Evolutionary conservation across 176 grass and related monocot genomes (phyloP).

Genomic region (Pontederia crassipes): DNA sequence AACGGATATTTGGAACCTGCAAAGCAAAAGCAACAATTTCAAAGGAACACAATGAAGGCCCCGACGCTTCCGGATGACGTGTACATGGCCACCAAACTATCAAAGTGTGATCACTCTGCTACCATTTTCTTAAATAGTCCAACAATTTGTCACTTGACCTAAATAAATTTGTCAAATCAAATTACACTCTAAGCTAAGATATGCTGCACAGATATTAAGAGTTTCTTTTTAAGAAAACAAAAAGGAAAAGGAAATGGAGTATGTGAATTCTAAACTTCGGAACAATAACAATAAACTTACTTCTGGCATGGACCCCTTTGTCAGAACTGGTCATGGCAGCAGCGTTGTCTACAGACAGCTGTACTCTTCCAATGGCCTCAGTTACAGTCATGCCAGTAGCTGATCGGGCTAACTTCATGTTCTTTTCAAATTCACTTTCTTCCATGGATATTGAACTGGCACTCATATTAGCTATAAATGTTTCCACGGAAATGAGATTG

Average conservation of each 20-base stretch:
- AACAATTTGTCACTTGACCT: not conserved
- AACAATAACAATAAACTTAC: constrained; percentile 22
- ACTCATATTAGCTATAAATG: constrained; percentile 73
- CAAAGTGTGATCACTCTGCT: not conserved
- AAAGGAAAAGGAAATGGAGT: too few relatives aligned
- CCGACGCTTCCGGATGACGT: too few relatives aligned
- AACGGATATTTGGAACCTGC: constrained; percentile 53
- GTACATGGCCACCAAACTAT: not conserved
- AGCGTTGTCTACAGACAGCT: constrained; percentile 1
- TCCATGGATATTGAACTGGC: constrained; percentile 58
- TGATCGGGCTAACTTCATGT: constrained; percentile 58
- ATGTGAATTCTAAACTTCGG: not conserved
- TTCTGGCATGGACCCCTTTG: constrained; percentile 29
- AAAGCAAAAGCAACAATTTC: not conserved
- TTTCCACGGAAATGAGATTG: constrained; percentile 79
- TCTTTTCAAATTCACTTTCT: constrained; percentile 59
- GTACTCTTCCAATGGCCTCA: constrained; percentile 24
- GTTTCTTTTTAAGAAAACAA: too few relatives aligned
- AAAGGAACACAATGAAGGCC: too few relatives aligned
- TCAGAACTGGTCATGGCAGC: constrained; percentile 8
- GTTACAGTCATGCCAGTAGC: constrained; percentile 33
- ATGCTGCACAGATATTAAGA: too few relatives aligned
- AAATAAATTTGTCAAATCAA: not conserved
- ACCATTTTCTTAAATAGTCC: not conserved
- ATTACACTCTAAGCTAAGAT: too few relatives aligned